These are phyloP conservation scores for Macrophomina tecta DNA, from an alignment of 2,329 filamentous ascomycete species.

Conservation along the genomic window DNA sequence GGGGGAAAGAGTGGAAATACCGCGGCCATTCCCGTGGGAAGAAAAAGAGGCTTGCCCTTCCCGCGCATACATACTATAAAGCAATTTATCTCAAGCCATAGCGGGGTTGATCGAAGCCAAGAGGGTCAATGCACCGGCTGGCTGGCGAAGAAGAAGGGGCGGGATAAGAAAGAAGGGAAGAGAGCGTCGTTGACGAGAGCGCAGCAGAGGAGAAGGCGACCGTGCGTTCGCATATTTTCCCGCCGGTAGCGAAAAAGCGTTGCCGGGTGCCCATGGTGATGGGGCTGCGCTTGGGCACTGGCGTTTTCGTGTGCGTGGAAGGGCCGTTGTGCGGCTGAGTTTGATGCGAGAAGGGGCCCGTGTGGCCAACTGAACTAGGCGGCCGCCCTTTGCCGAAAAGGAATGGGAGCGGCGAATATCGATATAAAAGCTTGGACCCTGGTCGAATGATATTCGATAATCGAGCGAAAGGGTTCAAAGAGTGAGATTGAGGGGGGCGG, in stretches of 20 bases:
- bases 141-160: background rate
- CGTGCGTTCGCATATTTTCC: too few relatives aligned
- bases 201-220: too few relatives aligned
- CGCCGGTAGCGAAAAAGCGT: background rate
- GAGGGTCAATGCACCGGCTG: too few relatives aligned
- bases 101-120: too few relatives aligned
- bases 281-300: background rate
- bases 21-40: background rate
- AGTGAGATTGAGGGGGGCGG: background rate
- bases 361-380: background rate
- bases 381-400: background rate
- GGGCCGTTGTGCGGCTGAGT: background rate
- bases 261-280: background rate
- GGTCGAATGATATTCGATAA: conserved; percentile 20
- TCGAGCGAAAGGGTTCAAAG: background rate
- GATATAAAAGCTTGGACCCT: background rate
- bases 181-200: background rate
- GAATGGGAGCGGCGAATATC: background rate
- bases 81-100: too few relatives aligned
- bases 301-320: background rate
- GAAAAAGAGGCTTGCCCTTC: background rate
- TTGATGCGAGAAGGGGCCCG: background rate
- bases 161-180: background rate
- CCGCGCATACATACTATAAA: too few relatives aligned
- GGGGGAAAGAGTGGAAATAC: background rate